Evolutionary conservation across 768 basidiomycete genomes (phyloP).

Genomic region (Hypholoma sublateritium): DNA sequence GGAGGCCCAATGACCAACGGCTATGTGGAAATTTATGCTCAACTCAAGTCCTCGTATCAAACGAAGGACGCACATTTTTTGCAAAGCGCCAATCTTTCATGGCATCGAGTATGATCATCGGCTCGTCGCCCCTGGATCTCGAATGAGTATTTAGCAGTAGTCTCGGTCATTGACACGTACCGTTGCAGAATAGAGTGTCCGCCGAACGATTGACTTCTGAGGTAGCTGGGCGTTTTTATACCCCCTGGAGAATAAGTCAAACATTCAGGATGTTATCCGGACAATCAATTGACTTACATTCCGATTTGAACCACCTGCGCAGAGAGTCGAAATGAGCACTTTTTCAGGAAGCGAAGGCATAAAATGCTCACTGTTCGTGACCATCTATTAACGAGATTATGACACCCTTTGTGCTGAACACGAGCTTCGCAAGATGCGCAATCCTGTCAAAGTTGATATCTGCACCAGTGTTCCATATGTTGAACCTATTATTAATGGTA

Average conservation of each 20-base stretch:
- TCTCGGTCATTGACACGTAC: constrained; percentile 35
- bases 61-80: constrained; percentile 59
- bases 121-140: constrained; percentile 73
- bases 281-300: constrained; percentile 50
- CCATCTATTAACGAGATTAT: constrained; percentile 82
- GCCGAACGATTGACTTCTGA: constrained; percentile 73
- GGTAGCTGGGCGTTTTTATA: constrained; percentile 35
- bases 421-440: constrained; percentile 88
- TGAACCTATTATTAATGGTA: constrained; percentile 72
- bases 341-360: not conserved
- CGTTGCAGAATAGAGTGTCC: constrained; percentile 81
- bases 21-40: constrained; percentile 31
- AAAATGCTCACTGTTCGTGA: constrained; percentile 68
- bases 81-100: constrained; percentile 85
- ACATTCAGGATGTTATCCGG: constrained; percentile 3
- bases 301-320: constrained; percentile 83
- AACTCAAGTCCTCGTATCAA: not conserved
- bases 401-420: constrained; percentile 88
- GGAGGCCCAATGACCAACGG: constrained; percentile 70
- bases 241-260: constrained; percentile 38
- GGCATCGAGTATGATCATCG: constrained; percentile 82
- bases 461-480: constrained; percentile 82
- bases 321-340: not conserved
- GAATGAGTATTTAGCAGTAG: not conserved
- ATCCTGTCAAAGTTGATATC: constrained; percentile 95